Evolutionary conservation across 306 rosid species (phyloP), one percentile per base, ranked within the genome.

Genomic region (Alnus rubra): DNA sequence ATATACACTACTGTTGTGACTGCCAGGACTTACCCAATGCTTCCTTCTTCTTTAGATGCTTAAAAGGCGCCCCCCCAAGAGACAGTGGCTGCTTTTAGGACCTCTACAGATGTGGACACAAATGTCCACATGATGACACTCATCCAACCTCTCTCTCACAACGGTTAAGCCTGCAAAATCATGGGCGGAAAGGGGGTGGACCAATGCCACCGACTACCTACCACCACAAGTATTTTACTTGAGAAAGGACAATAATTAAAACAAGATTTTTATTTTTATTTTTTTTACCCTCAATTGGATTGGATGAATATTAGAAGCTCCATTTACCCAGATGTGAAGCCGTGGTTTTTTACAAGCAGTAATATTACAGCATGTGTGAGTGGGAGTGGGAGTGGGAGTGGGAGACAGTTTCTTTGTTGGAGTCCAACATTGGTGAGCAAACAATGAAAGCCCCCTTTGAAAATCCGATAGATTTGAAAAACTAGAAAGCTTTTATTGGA

Each of bases 401-500:
- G 78, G 65, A 30, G 64, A 50, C 70, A 54, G 19, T 60, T 42
- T 82, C 75, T 31, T 72, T 78, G 80, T 71, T 73, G 19, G 30
- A 59, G 80, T 84, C 78, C 63, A 78, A 52, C 23, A 74, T 75
- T 82, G 82, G 82, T 67, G 71, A 75, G 69, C 47, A 79, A 81
- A 76, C 73, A 71, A 89, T 87, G 77, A 89, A 87, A 79, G 75
- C 80, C 23, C 23, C 76, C 1, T 78, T 83, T 85, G 88, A 87
- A 85, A 80, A 74, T 64, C 7, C 53, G 7, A 23, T 33, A 48
- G 18, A 19, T 73, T 48, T 55, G 71, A 81, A 60, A 67, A 65
- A 63, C 54, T 18, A 44, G 14, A 79, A 37, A 74, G 65, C 72
- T 53, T 63, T 79, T 83, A 23, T 88, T 86, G 90, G 94, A 82